Evolutionary conservation across 2,329 filamentous ascomycete genomes (phyloP).

Genomic region (Ilyonectria sp.): DNA sequence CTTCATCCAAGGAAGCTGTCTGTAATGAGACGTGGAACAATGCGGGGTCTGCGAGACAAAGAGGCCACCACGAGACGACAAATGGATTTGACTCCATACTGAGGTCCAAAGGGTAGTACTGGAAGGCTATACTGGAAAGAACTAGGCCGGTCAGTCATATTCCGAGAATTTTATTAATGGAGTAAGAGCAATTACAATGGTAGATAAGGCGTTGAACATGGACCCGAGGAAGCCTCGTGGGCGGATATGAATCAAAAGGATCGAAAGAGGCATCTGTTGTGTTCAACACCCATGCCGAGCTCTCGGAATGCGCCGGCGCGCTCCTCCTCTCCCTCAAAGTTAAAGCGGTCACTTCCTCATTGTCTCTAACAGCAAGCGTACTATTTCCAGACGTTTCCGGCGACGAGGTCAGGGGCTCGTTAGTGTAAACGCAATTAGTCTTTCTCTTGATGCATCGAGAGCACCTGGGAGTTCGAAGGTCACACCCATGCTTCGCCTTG

Average conservation of each 20-base stretch:
- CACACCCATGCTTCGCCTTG: slow-evolving; percentile 69
- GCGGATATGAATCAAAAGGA: slow-evolving; percentile 71
- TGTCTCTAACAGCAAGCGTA: neutral
- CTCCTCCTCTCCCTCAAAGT: slow-evolving; percentile 6
- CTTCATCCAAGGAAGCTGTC: slow-evolving; percentile 71
- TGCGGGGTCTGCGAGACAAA: slow-evolving; percentile 68
- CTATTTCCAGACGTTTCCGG: slow-evolving; percentile 29
- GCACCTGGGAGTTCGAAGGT: slow-evolving; percentile 67
- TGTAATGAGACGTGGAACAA: slow-evolving; percentile 73
- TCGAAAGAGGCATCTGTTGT: slow-evolving; percentile 59
- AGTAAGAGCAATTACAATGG: slow-evolving; percentile 61
- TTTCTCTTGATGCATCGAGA: slow-evolving; percentile 68
- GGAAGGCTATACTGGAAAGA: slow-evolving; percentile 70
- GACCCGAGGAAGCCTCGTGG: slow-evolving; percentile 64
- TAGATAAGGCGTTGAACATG: slow-evolving; percentile 71
- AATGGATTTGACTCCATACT: slow-evolving; percentile 69
- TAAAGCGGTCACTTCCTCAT: neutral
- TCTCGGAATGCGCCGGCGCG: neutral
- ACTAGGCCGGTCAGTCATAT: slow-evolving; percentile 57
- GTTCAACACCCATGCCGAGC: slow-evolving; percentile 36
- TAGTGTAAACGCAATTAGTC: slow-evolving; percentile 66
- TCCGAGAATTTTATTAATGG: neutral
- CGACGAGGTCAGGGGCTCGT: slow-evolving; percentile 61
- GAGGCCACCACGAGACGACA: slow-evolving; percentile 72
- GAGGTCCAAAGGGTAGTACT: slow-evolving; percentile 72